phyloP scores from a whole-genome alignment of 768 basidiomycete genomes.

The Thelephora aurantiotincta region DNA sequence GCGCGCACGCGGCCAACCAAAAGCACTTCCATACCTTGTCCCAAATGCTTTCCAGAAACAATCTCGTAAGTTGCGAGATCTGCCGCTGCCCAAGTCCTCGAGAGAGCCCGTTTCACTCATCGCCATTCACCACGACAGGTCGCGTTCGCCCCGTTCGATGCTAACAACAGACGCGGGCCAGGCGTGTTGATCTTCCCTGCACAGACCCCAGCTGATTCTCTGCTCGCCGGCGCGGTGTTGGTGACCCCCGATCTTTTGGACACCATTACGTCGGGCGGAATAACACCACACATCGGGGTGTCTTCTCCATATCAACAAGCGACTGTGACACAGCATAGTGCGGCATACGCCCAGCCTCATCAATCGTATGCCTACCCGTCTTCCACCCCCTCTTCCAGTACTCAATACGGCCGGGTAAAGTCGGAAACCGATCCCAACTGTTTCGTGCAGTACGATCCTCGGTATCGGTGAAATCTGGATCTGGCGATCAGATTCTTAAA shows the following conservation, averaged over 20 bases:
- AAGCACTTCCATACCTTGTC: conserved; percentile 41
- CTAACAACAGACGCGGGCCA: conserved; percentile 16
- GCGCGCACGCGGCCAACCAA: conserved; percentile 34
- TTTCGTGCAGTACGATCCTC: no score
- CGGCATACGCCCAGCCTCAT: not conserved
- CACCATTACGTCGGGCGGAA: not conserved
- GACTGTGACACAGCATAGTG: not conserved
- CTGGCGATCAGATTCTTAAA: no score
- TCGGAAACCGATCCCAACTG: no score
- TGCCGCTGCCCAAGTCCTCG: conserved; percentile 2
- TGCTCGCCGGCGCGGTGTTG: conserved; percentile 16
- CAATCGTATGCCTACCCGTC: not conserved
- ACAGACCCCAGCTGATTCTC: conserved; percentile 26
- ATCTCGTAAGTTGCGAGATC: conserved; percentile 27
- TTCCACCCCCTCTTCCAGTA: no score
- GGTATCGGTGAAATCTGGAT: no score
- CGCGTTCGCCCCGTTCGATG: conserved; percentile 37
- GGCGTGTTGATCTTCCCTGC: conserved; percentile 18
- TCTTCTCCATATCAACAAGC: not conserved
- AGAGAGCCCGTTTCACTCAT: conserved; percentile 7
- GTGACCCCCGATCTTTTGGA: conserved; percentile 12
- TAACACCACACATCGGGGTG: not conserved
- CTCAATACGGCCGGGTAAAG: no score
- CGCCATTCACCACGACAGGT: conserved; percentile 21
- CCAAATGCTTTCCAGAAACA: conserved; percentile 32